Evolutionary conservation across 2,329 filamentous ascomycete species (phyloP).

Genomic region (Xylariaceae sp.): DNA sequence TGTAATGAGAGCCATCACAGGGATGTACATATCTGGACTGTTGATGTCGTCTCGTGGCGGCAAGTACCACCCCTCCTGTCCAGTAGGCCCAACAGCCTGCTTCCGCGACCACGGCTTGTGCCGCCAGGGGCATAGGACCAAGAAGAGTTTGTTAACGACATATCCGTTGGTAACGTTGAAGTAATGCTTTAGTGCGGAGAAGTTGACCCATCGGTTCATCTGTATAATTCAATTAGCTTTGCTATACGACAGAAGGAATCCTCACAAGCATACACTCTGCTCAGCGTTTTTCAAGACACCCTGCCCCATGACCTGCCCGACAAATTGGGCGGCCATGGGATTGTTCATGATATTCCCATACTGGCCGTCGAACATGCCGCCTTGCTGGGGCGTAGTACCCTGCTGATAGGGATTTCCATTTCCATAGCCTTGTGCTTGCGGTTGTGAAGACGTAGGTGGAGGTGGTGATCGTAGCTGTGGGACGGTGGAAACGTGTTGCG

Average conservation of each 20-base stretch:
- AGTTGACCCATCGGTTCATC: constrained; percentile 75
- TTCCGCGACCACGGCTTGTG: constrained; percentile 97
- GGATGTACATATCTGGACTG: constrained; percentile 98
- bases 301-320: constrained; percentile 81
- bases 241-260: neutral
- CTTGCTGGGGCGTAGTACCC: constrained; percentile 42
- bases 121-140: constrained; percentile 95
- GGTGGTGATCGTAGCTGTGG: constrained; percentile 94
- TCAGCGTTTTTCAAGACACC: constrained; percentile 90
- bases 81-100: constrained; percentile 66
- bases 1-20: constrained; percentile 91
- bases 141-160: constrained; percentile 85
- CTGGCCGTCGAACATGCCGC: constrained; percentile 53
- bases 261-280: constrained; percentile 67
- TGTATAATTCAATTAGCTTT: constrained; percentile 20
- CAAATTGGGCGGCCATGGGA: constrained; percentile 82
- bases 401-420: constrained; percentile 73
- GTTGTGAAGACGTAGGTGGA: constrained; percentile 66
- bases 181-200: constrained; percentile 93
- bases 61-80: constrained; percentile 74
- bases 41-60: constrained; percentile 94
- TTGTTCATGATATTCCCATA: constrained; percentile 96
- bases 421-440: constrained; percentile 57
- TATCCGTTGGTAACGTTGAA: constrained; percentile 99
- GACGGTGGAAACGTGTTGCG: constrained; percentile 96